A percentile compares a stretch with the other conserved stretches of the same genome.
These are phyloP conservation scores for Astrothelium subdiscretum DNA, from an alignment of 495 filamentous ascomycete genomes.

Conservation along the genomic window DNA sequence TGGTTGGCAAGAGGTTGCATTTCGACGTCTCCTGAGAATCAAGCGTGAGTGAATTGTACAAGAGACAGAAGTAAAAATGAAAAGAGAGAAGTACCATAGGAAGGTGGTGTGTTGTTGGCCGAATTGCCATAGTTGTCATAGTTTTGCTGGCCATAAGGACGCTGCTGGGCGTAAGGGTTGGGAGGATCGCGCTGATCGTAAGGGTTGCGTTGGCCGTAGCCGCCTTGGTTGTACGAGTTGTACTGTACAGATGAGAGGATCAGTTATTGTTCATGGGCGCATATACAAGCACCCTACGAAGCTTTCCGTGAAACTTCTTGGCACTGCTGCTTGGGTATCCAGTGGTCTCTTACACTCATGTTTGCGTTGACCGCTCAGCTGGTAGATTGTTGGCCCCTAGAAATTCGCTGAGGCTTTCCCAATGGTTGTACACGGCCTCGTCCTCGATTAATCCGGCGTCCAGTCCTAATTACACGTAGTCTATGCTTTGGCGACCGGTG, in stretches of 20 bases:
- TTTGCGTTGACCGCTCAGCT: not conserved
- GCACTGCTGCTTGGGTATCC: not conserved
- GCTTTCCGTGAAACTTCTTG: not conserved
- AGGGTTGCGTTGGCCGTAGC: slow-evolving; percentile 53
- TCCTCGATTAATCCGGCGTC: not conserved
- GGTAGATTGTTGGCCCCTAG: not conserved
- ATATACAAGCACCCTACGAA: not conserved
- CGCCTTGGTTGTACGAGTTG: slow-evolving; percentile 25
- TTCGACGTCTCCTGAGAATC: slow-evolving; percentile 22
- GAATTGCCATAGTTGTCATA: slow-evolving; percentile 19
- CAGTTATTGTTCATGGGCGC: not conserved
- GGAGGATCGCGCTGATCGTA: slow-evolving; percentile 36
- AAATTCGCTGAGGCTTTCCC: not conserved
- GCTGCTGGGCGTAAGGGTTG: slow-evolving; percentile 41
- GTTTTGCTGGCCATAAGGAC: slow-evolving; percentile 23
- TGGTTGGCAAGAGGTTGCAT: slow-evolving; percentile 27
- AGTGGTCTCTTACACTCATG: not conserved
- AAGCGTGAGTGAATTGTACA: not conserved
- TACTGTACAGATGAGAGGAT: slow-evolving; percentile 14
- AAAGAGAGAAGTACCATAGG: slow-evolving; percentile 12
- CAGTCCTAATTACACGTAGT: not conserved
- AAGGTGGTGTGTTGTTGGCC: slow-evolving; percentile 22
- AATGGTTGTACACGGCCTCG: not conserved
- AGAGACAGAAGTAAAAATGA: not conserved
- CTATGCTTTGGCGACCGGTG: not conserved